Evolutionary conservation across 225 moss, liverwort and hornwort genomes (phyloP).

Genomic region (Pleurozium schreberi): DNA sequence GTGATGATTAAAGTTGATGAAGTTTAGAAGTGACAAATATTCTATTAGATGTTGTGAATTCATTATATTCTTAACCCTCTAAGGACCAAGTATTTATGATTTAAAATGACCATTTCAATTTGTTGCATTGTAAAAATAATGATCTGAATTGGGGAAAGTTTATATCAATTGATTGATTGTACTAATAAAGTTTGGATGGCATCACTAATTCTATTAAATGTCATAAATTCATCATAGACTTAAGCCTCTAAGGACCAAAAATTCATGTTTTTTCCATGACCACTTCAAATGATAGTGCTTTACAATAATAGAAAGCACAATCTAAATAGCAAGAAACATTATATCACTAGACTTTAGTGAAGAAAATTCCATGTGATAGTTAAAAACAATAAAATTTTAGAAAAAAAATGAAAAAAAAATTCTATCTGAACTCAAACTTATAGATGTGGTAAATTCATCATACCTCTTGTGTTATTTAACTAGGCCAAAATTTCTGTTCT

Average conservation of each 20-base stretch:
- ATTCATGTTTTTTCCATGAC: neutral
- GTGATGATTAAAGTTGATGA: no score
- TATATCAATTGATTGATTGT: neutral
- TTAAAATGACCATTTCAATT: neutral
- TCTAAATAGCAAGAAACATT: neutral
- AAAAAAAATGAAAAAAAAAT: neutral
- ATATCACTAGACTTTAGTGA: neutral
- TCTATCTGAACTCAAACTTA: neutral
- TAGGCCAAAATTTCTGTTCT: neutral
- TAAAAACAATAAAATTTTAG: neutral
- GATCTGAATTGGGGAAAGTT: neutral
- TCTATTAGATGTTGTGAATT: neutral
- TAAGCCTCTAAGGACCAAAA: neutral
- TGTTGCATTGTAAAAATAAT: neutral
- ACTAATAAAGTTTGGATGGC: neutral
- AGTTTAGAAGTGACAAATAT: neutral
- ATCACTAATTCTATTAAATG: no score
- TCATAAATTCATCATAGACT: neutral
- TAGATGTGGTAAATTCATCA: neutral
- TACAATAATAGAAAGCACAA: neutral
- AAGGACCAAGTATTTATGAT: neutral
- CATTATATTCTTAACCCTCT: neutral
- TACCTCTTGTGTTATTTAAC: neutral
- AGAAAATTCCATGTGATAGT: neutral
- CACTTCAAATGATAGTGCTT: neutral